Base-by-base conservation (phyloP, 306 rosid species). In the Hylodesmum podocarpum region DNA sequence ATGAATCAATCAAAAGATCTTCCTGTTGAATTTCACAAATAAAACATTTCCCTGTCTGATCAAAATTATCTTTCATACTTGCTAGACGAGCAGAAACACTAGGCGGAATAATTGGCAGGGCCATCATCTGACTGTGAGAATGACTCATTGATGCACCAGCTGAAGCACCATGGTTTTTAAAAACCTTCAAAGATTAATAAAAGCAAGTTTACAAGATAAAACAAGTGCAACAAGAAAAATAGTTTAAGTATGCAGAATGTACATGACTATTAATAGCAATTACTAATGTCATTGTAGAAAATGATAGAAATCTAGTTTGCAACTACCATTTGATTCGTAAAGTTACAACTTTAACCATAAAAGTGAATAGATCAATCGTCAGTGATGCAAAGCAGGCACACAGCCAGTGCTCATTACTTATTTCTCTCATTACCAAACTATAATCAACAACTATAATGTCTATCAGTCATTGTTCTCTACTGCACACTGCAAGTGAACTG, bases 81-180 rank as follows among this genome's bases (percentile, higher is more conserved):
- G 62, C 76, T 4, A 91, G 66, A 34, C 95, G 95, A 8, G 84
- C 49, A 55, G 96, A 83, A 78, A 91, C 91, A 66, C 67, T 77
- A 8, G 92, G 85, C 37, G 96, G 98, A 81, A 89, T 72, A 58
- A 93, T 59, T 5, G 98, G 98, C 64, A 93, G 88, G 41, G 90
- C 94, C 78, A 93, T 46, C 18, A 93, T 88, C 83, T 93, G 96
- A 80, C 98, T 89, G 70, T 93, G 98, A 72, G 96, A 93, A 73
- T 91, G 98, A 54, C 81, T 88, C 93, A 86, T 80, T 22, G 98
- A 88, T 66, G 95, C 96, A 78, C 98, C 96, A 43, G 98, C 93
- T 21, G 91, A 89, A n/a, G 89, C 93, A 27, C 93, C 96, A 6
- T 93, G 93, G 74, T 93, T 93, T 84, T 93, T 91, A 39, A 91